Percentiles rank a stretch among this genome's conserved stretches.
These are phyloP conservation scores for Paracoccidioides brasiliensis DNA, from an alignment of 2,329 filamentous ascomycete species.

Conservation along the genomic window DNA sequence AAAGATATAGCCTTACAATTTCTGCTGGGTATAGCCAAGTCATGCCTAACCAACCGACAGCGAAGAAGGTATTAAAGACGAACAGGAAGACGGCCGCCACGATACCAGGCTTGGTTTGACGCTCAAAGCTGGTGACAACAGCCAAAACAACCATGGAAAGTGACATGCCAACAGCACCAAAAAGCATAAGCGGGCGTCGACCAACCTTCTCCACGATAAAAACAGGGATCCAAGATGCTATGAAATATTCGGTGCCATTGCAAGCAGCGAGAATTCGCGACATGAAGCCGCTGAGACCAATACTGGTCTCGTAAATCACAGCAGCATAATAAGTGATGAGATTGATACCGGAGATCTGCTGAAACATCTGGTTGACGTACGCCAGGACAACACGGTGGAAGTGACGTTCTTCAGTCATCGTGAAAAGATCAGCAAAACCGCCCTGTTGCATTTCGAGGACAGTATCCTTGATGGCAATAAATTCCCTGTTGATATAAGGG, in stretches of 20 bases:
- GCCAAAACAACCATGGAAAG: constrained; percentile 30
- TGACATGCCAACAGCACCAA: constrained; percentile 18
- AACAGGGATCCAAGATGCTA: constrained; percentile 34
- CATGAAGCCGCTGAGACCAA: background rate
- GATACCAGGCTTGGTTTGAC: constrained; percentile 37
- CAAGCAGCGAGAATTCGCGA: constrained; percentile 19
- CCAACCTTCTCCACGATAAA: constrained; percentile 35
- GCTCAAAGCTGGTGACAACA: constrained; percentile 36
- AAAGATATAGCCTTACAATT: constrained; percentile 29
- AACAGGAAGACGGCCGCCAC: constrained; percentile 45
- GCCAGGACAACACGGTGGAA: constrained; percentile 24
- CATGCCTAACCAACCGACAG: constrained; percentile 45
- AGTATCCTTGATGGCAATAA: constrained; percentile 29
- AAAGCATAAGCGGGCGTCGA: constrained; percentile 24
- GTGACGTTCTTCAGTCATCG: constrained; percentile 23
- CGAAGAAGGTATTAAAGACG: constrained; percentile 48
- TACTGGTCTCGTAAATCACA: constrained; percentile 14
- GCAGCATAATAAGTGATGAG: constrained; percentile 26
- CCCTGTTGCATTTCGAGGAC: constrained; percentile 27
- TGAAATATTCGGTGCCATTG: constrained; percentile 20
- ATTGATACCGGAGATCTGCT: constrained; percentile 27
- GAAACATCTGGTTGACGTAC: constrained; percentile 23
- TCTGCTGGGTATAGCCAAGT: constrained; percentile 50
- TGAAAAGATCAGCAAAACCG: constrained; percentile 30
- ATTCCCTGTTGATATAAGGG: constrained; percentile 23